Base-by-base conservation (phyloP, 345 rosid genomes). In the Ailanthus altissimus region DNA sequence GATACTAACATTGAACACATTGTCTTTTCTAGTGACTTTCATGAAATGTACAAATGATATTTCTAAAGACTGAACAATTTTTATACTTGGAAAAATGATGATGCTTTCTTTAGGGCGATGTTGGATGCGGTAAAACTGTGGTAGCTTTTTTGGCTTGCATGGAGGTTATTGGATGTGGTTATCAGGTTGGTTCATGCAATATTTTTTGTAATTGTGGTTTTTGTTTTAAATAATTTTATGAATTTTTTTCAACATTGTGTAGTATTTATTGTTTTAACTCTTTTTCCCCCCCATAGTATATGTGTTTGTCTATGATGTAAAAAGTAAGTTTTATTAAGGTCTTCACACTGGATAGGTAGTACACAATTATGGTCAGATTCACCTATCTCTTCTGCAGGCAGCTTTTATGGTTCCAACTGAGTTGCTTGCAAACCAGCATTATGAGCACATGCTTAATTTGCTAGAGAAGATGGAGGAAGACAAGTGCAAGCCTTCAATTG, bases 401-500 rank as follows among this genome's bases (percentile, higher is more conserved):
- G 98, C 99, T 82, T 90, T 93, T 88, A 96, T 96, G 99, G 98
- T 90, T 79, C 98, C 99, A 53, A 93, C 99, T 36, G 99, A 96
- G 86, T 87, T 96, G 88, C 97, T 96, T 79, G 99, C 99, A 0
- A 82, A 88, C 81, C 99, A 93, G 75, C 99, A 96, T 83, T 89
- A 93, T 77, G 97, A 96, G 58, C 91, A 88, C 74, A 83, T 94
- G 72, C 88, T 88, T 73, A 78, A 89, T 74, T 83, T 96, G 85
- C 82, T 96, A 36, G 97, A 87, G 79, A 87, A 74, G 4, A 81
- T 96, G 86, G 94, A 89, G 51, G 86, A 79, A 49, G 86, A 85
- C 16, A 49, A 81, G 74, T 74, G 74, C 66, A 96, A 88, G 80
- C 99, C 99, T 82, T 86, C 92, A 64, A 79, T 96, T 85, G 94